These are phyloP conservation scores for Parachaetomium inaequale DNA, from an alignment of 495 filamentous ascomycete genomes.

Conservation along the genomic window DNA sequence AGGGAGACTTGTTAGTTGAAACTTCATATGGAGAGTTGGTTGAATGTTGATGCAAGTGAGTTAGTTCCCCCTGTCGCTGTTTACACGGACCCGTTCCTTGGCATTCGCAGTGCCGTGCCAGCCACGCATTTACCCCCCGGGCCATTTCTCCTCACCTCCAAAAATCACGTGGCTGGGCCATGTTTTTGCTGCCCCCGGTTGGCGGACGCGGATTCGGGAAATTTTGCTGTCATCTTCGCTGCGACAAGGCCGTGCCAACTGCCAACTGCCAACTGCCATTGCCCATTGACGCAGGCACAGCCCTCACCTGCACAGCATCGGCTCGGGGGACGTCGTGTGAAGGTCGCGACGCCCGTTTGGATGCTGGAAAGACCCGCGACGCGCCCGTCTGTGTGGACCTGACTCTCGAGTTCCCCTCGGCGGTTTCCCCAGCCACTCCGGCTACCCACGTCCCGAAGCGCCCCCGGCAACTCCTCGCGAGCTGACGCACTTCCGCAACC, in stretches of 20 bases:
- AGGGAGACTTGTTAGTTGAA: too few species aligned
- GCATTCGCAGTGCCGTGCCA: constrained; percentile 9
- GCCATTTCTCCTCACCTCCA: not conserved
- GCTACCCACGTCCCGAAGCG: not conserved
- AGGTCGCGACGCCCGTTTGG: constrained; percentile 16
- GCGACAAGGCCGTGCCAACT: constrained; percentile 21
- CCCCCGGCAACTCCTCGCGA: constrained; percentile 4
- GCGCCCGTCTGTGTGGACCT: not conserved
- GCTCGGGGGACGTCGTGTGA: constrained; percentile 6
- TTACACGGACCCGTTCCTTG: not conserved
- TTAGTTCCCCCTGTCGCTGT: too few species aligned
- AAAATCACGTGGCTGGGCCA: constrained; percentile 31
- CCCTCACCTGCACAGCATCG: constrained; percentile 16
- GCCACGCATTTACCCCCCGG: constrained; percentile 14
- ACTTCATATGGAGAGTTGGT: too few species aligned
- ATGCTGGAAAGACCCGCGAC: not conserved
- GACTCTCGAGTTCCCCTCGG: not conserved
- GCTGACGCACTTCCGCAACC: constrained; percentile 13
- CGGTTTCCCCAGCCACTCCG: constrained; percentile 17
- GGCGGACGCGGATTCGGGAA: constrained; percentile 28
- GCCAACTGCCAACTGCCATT: constrained; percentile 20
- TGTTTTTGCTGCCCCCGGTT: constrained; percentile 15
- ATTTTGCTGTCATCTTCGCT: constrained; percentile 32
- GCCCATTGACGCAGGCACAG: constrained; percentile 33
- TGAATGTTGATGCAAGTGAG: too few species aligned